phyloP scores from a whole-genome alignment of 495 filamentous ascomycete genomes.

The Glonium stellatum region DNA sequence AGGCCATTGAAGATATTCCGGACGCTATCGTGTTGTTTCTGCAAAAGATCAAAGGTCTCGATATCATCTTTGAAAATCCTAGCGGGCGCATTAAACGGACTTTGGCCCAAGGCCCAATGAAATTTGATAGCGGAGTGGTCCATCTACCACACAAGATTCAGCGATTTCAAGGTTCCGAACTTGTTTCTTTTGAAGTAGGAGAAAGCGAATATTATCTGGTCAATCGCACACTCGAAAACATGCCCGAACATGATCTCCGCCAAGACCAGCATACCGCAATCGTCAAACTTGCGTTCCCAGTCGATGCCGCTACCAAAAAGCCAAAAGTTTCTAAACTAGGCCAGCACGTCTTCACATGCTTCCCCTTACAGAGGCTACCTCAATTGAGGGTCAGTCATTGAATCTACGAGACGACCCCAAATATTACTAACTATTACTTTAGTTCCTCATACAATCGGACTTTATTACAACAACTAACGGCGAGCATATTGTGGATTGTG shows the following conservation, averaged over 20 bases:
- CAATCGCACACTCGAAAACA: background rate
- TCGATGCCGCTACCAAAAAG: slow-evolving; percentile 5
- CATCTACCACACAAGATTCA: background rate
- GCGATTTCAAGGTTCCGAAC: no score
- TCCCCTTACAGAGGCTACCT: slow-evolving; percentile 11
- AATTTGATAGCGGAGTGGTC: no score
- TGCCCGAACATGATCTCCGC: background rate
- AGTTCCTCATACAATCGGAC: slow-evolving; percentile 17
- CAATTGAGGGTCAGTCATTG: slow-evolving; percentile 5
- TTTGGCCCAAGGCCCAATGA: no score
- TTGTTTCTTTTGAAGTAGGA: no score
- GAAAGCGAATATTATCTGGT: no score
- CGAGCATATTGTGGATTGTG: background rate
- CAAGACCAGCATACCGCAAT: background rate
- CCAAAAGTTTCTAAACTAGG: no score
- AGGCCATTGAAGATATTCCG: slow-evolving; percentile 7
- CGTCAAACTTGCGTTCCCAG: slow-evolving; percentile 10
- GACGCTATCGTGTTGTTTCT: slow-evolving; percentile 10
- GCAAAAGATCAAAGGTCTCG: background rate
- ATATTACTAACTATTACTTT: background rate
- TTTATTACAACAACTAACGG: slow-evolving; percentile 11
- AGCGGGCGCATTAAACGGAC: no score
- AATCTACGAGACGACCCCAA: background rate
- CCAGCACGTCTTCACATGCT: slow-evolving; percentile 11
- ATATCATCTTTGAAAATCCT: background rate